phyloP scores from a whole-genome alignment of 78 protist species.

The Neovahlkampfia damariscottae region DNA sequence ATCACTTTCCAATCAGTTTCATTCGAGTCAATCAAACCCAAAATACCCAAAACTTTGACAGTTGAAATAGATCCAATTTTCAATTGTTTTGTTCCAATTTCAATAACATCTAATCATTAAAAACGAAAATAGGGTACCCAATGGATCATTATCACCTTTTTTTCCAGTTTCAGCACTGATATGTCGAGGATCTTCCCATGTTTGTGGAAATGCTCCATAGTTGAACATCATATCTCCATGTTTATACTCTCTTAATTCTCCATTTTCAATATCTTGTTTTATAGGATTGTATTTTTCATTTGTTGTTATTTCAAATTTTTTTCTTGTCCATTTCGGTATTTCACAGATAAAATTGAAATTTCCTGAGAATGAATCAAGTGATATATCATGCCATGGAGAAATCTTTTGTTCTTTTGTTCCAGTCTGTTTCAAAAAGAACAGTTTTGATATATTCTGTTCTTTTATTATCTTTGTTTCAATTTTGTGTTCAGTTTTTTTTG shows the following conservation, averaged over 20 bases:
- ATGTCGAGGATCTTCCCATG: slow-evolving; percentile 14
- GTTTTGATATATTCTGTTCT: too few relatives aligned
- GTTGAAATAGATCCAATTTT: background rate
- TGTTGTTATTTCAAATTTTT: slow-evolving; percentile 28
- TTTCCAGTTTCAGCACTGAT: background rate
- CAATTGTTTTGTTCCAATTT: slow-evolving; percentile 14
- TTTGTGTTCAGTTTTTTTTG: too few relatives aligned
- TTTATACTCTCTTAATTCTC: slow-evolving; percentile 20
- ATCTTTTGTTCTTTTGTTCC: too few relatives aligned
- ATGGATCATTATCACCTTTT: slow-evolving; percentile 28
- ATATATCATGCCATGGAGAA: slow-evolving; percentile 44
- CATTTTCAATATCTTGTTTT: slow-evolving; percentile 33
- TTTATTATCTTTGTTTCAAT: too few relatives aligned
- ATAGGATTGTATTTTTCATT: slow-evolving; percentile 24
- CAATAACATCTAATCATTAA: slow-evolving; percentile 30
- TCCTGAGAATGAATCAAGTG: slow-evolving; percentile 13
- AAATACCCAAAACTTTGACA: slow-evolving; percentile 16
- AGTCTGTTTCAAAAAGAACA: too few relatives aligned
- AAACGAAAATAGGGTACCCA: too few relatives aligned
- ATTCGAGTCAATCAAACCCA: slow-evolving; percentile 20
- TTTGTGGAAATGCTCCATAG: slow-evolving; percentile 31
- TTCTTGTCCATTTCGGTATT: slow-evolving; percentile 28
- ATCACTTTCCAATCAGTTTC: slow-evolving; percentile 31
- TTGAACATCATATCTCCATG: slow-evolving; percentile 27
- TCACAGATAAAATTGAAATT: slow-evolving; percentile 24